Base-by-base conservation (phyloP, 2,329 filamentous ascomycete species). In the Aschersonia sp. region DNA sequence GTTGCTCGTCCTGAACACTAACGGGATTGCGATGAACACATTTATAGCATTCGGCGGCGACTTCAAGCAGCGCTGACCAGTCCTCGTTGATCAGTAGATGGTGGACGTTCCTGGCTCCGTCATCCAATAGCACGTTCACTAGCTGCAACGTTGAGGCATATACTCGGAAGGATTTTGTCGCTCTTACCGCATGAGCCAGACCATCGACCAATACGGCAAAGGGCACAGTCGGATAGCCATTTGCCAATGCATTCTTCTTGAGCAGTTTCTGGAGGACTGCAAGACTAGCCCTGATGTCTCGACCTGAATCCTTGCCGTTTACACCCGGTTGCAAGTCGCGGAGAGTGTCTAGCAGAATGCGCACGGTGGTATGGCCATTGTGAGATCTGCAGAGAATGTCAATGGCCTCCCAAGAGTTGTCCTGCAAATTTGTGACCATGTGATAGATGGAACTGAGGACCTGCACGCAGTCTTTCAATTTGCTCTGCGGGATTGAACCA, bases 361-460 rank as follows among this genome's bases (percentile, higher is more conserved):
- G 73, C 44, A 88, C 73, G 1, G 82, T 81, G 38, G 76, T 77
- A 52, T 85, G 81, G 28, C 83, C 83, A 53, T 86, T 78, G 58
- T 88, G 84, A 1, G 84, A 88, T 56, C 73, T 80, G 66, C 82
- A 82, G 0, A 89, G 68, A 53, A 86, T 83, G 57, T 75, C 73
- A 32, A 89, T 68, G 0, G 80, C 82, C 51, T 78, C 77, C 84
- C 84, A 89, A 3, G 84, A 74, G 41, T 76, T 72, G 52, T 80
- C 77, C 50, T 77, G 70, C 9, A 85, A 70, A 44, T 65, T 69
- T 9, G 69, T 66, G 2, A 89, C 75, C 46, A 85, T 69, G 51
- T 77, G 80, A 59, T 84, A 82, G 51, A 88, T 83, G 41, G 81
- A 83, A 56, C 82, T 83, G 47, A 89, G 68, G 3, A 88, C 75